Evolutionary conservation across 805 yeast species (phyloP).

Genomic region (Diddensiella transvaalensis): DNA sequence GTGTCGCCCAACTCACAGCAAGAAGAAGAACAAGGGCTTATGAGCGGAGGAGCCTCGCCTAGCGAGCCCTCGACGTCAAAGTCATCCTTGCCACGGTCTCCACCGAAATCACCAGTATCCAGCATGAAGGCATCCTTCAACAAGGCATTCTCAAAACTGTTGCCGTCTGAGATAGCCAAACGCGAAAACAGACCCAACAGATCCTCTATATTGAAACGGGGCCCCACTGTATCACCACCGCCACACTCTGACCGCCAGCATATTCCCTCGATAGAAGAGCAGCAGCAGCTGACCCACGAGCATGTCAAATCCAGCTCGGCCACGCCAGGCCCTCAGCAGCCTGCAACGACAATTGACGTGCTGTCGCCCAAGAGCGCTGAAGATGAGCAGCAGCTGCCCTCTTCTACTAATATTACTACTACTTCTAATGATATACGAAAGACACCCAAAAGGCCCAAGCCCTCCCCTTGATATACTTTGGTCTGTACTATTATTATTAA

Average conservation of each 20-base stretch:
- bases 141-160: conserved; percentile 12
- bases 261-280: no score
- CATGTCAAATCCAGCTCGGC: no score
- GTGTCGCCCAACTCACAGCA: background rate
- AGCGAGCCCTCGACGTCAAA: background rate
- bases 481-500: no score
- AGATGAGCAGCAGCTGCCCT: no score
- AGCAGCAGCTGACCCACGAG: no score
- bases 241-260: background rate
- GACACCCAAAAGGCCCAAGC: background rate
- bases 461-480: no score
- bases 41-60: background rate
- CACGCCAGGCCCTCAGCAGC: no score
- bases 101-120: conserved; percentile 2
- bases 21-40: no score
- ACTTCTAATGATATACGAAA: no score
- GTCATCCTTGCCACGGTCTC: conserved; percentile 2
- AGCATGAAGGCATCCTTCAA: conserved; percentile 4
- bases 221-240: background rate
- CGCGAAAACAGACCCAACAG: conserved; percentile 10
- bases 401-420: no score
- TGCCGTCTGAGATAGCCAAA: conserved; percentile 16
- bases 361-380: no score
- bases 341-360: no score
- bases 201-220: conserved; percentile 6